A percentile compares a stretch with the other conserved stretches of the same genome.
Evolutionary conservation across 1,284 basidiomycete species (phyloP).

Genomic region (Lentinus polychrous): DNA sequence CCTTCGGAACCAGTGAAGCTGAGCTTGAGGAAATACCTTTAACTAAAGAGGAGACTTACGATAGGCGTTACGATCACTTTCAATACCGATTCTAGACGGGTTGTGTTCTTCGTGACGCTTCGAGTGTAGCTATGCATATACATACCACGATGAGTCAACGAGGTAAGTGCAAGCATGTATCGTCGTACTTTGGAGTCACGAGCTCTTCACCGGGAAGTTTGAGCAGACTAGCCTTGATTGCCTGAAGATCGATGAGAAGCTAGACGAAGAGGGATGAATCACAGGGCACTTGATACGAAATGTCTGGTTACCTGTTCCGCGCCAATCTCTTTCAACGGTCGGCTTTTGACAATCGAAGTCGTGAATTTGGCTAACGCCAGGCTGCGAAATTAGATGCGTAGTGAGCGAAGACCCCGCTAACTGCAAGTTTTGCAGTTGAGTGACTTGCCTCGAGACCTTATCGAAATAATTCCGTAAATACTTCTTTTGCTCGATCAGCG

Average conservation of each 20-base stretch:
- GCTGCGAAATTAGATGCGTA: constrained; percentile 32
- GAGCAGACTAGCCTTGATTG: constrained; percentile 76
- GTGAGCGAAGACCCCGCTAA: neutral
- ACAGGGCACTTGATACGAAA: neutral
- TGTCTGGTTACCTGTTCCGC: constrained; percentile 74
- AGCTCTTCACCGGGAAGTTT: constrained; percentile 74
- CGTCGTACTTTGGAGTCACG: constrained; percentile 45
- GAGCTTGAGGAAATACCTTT: constrained; percentile 6
- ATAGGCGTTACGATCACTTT: constrained; percentile 92
- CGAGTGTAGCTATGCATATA: constrained; percentile 65
- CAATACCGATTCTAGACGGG: constrained; percentile 81
- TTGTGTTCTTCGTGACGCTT: constrained; percentile 74
- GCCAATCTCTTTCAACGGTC: constrained; percentile 84
- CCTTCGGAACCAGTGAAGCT: constrained; percentile 36
- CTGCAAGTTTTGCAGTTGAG: too few relatives aligned
- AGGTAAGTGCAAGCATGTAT: constrained; percentile 4
- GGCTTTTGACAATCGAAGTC: constrained; percentile 77
- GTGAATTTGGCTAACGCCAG: constrained; percentile 82
- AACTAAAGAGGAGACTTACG: constrained; percentile 35
- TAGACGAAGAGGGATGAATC: constrained; percentile 25
- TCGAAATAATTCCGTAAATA: constrained; percentile 89
- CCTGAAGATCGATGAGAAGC: constrained; percentile 89
- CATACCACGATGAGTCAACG: neutral
- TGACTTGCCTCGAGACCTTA: constrained; percentile 75
- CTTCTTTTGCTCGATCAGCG: constrained; percentile 86